Percentiles rank a stretch among this genome's conserved stretches.
phyloP scores from a whole-genome alignment of 139 green algal species.

The Spirogloea muscicola region DNA sequence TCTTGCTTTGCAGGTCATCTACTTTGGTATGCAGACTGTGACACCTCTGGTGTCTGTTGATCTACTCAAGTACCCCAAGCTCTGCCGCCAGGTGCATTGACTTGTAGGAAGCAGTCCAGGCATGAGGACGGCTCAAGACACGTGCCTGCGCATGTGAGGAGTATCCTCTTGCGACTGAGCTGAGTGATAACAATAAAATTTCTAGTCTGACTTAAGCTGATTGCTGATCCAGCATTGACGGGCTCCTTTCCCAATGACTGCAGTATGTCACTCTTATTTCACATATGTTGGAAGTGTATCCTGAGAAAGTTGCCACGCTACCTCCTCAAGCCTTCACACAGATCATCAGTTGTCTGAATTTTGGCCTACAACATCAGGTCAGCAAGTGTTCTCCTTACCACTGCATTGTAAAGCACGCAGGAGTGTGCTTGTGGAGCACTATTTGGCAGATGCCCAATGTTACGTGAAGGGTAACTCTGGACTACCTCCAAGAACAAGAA shows the following conservation, averaged over 20 bases:
- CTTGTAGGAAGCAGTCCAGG: neutral
- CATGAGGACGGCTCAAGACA: too few species aligned
- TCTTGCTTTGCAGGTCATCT: conserved; percentile 40
- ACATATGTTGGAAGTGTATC: conserved; percentile 74
- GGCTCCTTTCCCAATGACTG: neutral
- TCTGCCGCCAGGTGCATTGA: conserved; percentile 49
- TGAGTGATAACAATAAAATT: neutral
- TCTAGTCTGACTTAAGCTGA: neutral
- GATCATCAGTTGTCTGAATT: conserved; percentile 62
- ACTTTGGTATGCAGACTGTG: conserved; percentile 66
- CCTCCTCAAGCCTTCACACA: conserved; percentile 37
- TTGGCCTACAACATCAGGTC: conserved; percentile 47
- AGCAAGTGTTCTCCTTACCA: neutral
- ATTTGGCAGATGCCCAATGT: neutral
- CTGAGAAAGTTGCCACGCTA: conserved; percentile 64
- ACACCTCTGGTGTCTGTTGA: conserved; percentile 73
- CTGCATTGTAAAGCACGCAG: neutral
- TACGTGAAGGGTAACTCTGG: neutral
- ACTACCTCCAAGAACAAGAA: neutral
- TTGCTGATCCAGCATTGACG: too few species aligned
- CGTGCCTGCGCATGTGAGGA: neutral
- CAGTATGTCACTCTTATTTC: conserved; percentile 74
- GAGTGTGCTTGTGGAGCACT: neutral
- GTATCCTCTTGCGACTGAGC: neutral
- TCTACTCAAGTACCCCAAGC: conserved; percentile 75